Evolutionary conservation across 2,329 filamentous ascomycete species (phyloP), one percentile per base, ranked within the genome.

Genomic region (Penicillium olsonii): DNA sequence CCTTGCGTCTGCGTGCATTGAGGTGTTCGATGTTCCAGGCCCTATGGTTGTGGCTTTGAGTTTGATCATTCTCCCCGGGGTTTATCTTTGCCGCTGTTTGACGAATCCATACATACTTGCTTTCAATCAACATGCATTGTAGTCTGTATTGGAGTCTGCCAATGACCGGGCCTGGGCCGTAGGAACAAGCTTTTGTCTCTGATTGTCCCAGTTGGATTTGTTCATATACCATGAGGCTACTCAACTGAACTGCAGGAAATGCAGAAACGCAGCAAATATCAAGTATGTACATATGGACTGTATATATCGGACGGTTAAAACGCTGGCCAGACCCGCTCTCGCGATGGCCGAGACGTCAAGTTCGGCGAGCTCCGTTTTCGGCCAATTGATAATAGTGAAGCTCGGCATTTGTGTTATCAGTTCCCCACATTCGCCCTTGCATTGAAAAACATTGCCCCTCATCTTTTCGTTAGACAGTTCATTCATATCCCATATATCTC

Each of bases 21-120:
- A 53, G 53, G 44, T 52, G 44, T 43, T 57, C 34, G 37, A 42
- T 54, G 45, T 39, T 48, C 39, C 40, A 22, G 48, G 34, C 38
- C 37, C 24, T 45, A 40, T 49, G 38, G 45, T 34, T 17, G 27
- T 48, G 46, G 40, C 35, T 39, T 52, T 54, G 42, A 47, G 49
- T 47, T 48, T 54, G 43, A 53, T 56, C 41, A 55, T 46, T 54
- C 48, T 52, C 40, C 20, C 27, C 22, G 52, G 49, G 50, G 50
- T 43, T 57, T 47, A 48, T 55, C 37, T 48, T 45, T 59, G 57
- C 59, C 55, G 51, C 55, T 52, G 45, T 44, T 59, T 60, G 55
- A 61, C 57, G 54, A 59, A 59, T 61, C 40, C 49, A 61, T 55
- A 53, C 50, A 59, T 52, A 56, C 43, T 39, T 52, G 49, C 44